Percentiles rank a stretch among this genome's conserved stretches.
phyloP scores from a whole-genome alignment of 2,329 filamentous ascomycete genomes.

The Fusarium succisae region DNA sequence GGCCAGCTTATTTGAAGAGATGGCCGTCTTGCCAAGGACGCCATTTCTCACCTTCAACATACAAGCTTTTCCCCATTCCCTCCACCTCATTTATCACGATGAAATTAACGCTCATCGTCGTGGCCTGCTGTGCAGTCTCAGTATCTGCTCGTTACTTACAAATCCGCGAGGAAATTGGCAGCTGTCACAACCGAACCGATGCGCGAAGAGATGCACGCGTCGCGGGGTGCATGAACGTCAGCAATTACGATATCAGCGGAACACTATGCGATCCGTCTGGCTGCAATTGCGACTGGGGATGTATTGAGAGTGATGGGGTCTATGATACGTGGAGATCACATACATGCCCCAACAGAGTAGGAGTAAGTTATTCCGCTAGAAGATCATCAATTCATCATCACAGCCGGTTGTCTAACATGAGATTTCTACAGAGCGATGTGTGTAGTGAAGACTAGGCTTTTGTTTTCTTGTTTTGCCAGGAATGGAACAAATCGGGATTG shows the following conservation, averaged over 20 bases:
- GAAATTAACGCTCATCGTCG: accelerated
- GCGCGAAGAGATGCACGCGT: not conserved
- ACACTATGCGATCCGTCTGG: not conserved
- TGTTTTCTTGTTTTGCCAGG: accelerated
- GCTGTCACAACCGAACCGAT: not conserved
- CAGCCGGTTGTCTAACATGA: too few species aligned
- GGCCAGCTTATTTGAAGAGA: not conserved
- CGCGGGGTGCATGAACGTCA: not conserved
- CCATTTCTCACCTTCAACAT: not conserved
- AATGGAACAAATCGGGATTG: too few species aligned
- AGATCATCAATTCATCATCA: too few species aligned
- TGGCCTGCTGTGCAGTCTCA: accelerated
- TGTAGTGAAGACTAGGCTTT: not conserved
- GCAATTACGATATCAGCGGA: not conserved
- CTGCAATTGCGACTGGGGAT: not conserved
- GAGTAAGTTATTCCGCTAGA: too few species aligned
- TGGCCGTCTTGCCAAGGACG: not conserved
- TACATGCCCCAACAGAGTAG: not conserved
- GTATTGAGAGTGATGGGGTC: not conserved
- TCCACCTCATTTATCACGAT: not conserved
- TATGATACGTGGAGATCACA: not conserved
- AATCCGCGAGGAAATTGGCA: not conserved
- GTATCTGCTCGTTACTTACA: not conserved
- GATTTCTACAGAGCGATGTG: not conserved
- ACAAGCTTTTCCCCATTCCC: not conserved